Percentiles rank a stretch among this genome's conserved stretches.
Evolutionary conservation across 352 stramenopile genomes (phyloP).

Genomic region (Achlya hypogyna): DNA sequence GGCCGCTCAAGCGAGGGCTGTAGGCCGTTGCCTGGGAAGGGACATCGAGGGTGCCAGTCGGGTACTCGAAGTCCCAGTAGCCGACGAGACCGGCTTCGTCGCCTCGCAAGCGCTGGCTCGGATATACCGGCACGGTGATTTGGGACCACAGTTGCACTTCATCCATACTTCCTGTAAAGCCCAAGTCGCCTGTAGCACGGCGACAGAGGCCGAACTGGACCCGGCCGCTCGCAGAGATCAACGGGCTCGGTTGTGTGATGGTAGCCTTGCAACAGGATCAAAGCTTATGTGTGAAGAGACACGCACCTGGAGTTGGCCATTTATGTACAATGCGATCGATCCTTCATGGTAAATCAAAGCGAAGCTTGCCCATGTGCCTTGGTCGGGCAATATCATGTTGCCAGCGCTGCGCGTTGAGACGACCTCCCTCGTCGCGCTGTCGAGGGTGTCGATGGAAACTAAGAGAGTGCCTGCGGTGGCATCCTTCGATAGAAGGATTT

Average conservation of each 20-base stretch:
- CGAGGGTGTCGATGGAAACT: neutral
- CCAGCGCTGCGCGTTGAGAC: neutral
- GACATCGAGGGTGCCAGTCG: neutral
- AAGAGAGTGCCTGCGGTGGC: no score
- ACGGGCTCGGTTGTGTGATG: neutral
- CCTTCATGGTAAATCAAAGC: neutral
- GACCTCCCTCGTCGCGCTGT: neutral
- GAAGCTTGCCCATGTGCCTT: neutral
- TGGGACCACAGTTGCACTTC: conserved; percentile 12
- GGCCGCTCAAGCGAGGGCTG: neutral
- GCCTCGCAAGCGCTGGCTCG: neutral
- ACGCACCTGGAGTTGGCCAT: neutral
- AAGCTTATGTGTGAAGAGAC: neutral
- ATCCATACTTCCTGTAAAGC: neutral
- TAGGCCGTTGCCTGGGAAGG: neutral
- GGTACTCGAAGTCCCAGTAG: conserved; percentile 16
- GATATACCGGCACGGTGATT: neutral
- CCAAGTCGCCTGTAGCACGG: neutral
- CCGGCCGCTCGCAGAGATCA: neutral
- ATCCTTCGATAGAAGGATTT: neutral
- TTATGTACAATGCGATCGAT: neutral
- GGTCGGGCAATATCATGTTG: neutral
- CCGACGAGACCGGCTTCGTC: conserved; percentile 12
- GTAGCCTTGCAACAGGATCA: neutral
- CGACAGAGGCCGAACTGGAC: neutral